Evolutionary conservation across 176 grass and related monocot species (phyloP), one percentile per base, ranked within the genome.

Genomic region (Triticum dicoccoides): DNA sequence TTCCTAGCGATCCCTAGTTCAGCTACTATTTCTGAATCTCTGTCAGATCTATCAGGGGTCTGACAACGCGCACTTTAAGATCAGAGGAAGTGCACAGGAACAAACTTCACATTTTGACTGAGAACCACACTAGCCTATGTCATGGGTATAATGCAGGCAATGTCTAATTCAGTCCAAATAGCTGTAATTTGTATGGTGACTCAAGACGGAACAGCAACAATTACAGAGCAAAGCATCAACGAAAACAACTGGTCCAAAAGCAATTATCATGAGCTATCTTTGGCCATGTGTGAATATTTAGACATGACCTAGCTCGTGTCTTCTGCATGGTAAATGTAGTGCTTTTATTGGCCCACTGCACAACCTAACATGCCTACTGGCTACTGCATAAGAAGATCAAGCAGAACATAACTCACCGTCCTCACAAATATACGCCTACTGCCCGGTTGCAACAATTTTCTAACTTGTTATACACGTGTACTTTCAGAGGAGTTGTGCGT

Each of bases 331-430:
- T 12, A 65, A 39, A 65, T 61, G 52, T 49, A 51, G 9, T 61
- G 49, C 4, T 49, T 9, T 3, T 49, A 80, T 12, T 82, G 58
- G 68, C 29, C 29, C 27, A 78, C 14, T 14, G 6, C 30, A 61
- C 38, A 83, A 63, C 24, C 73, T 70, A 69, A 18, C 29, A 71
- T 45, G 34, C 39, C 37, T 73, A 84, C 9, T 45, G 34, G 27
- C 37, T 73, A 84, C 9, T 29, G 34, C 30, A 83, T 27, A n/a
- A 74, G 51, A 83, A 58, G 52, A 83, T 68, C 64, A 52, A 83
- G 58, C 51, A 69, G 2, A 11, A 18, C 34, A 76, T n/a, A 61
- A 45, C 6, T n/a, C 65, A 13, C 15, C 12, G 41, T 71, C 35
- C 62, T 67, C 69, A 61, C 12, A 52, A 76, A 76, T 45, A 69